Conservation (phyloP, 345 rosid genomes). For the Dovyalis caffra region DNA sequence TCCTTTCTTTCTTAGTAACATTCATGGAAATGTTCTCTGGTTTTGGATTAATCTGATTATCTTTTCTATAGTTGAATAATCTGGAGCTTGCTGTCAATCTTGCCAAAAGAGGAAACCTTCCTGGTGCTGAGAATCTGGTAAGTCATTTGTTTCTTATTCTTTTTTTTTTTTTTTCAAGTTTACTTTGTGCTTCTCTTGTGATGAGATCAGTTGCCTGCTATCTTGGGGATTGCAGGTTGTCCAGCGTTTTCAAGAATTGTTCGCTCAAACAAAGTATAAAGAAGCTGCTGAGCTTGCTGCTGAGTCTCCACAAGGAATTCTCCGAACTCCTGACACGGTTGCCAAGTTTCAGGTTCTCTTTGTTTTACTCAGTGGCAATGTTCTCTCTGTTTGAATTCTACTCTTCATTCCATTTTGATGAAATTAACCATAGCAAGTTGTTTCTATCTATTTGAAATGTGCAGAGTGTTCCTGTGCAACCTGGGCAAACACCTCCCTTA, state of each 20-base stretch:
- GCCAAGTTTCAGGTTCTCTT: slow-evolving; percentile 90
- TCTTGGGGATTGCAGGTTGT: slow-evolving; percentile 60
- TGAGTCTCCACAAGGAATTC: slow-evolving; percentile 96
- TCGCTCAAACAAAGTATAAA: slow-evolving; percentile 96
- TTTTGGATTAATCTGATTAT: background rate
- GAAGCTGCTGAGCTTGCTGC: slow-evolving; percentile 99
- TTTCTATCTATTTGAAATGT: slow-evolving; percentile 9
- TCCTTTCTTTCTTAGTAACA: background rate
- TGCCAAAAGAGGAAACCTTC: slow-evolving; percentile 99
- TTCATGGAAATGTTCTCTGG: background rate
- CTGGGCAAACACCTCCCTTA: slow-evolving; percentile 98
- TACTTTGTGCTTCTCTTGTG: background rate
- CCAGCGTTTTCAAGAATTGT: slow-evolving; percentile 95
- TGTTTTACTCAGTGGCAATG: background rate
- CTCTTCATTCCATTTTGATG: background rate
- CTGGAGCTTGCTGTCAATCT: slow-evolving; percentile 98
- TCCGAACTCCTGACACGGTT: slow-evolving; percentile 95
- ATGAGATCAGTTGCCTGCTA: background rate
- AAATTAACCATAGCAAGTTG: slow-evolving; percentile 2
- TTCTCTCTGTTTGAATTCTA: background rate
- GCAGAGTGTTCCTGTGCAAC: slow-evolving; percentile 98
- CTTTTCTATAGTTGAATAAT: slow-evolving; percentile 69
- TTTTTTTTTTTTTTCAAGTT: background rate
- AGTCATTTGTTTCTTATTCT: slow-evolving; percentile 4
- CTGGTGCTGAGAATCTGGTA: slow-evolving; percentile 99